phyloP scores from a whole-genome alignment of 108 stramenopile species.

The Skeletonema marinoi region DNA sequence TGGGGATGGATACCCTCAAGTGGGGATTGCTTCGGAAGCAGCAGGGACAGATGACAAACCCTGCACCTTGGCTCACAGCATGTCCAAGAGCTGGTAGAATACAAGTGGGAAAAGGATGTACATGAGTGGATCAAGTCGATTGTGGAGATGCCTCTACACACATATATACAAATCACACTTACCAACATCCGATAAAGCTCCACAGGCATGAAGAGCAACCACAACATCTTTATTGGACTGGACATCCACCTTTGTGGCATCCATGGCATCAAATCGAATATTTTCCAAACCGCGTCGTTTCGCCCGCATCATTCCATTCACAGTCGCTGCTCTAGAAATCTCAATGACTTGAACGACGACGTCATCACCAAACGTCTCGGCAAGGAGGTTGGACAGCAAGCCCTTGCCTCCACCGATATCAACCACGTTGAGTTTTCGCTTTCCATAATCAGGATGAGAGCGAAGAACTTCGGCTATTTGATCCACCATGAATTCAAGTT shows the following conservation, averaged over 20 bases:
- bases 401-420: slow-evolving; percentile 84
- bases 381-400: slow-evolving; percentile 58
- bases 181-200: slow-evolving; percentile 59
- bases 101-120: not conserved
- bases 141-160: not conserved
- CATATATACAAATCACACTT: not conserved
- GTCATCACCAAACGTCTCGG: slow-evolving; percentile 36
- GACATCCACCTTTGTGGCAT: slow-evolving; percentile 43
- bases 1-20: slow-evolving; percentile 38
- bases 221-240: slow-evolving; percentile 36
- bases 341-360: slow-evolving; percentile 69
- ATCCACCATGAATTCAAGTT: slow-evolving; percentile 70
- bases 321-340: slow-evolving; percentile 48
- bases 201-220: slow-evolving; percentile 76
- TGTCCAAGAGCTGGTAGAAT: slow-evolving; percentile 40
- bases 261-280: slow-evolving; percentile 51
- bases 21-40: slow-evolving; percentile 63
- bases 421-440: slow-evolving; percentile 52
- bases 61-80: slow-evolving; percentile 28
- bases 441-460: slow-evolving; percentile 65
- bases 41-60: slow-evolving; percentile 50
- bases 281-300: slow-evolving; percentile 42
- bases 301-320: slow-evolving; percentile 51
- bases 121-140: not conserved
- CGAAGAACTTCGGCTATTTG: slow-evolving; percentile 51